phyloP scores from a whole-genome alignment of 148 eudicot genomes.

The Tetragonia tetragonoides region DNA sequence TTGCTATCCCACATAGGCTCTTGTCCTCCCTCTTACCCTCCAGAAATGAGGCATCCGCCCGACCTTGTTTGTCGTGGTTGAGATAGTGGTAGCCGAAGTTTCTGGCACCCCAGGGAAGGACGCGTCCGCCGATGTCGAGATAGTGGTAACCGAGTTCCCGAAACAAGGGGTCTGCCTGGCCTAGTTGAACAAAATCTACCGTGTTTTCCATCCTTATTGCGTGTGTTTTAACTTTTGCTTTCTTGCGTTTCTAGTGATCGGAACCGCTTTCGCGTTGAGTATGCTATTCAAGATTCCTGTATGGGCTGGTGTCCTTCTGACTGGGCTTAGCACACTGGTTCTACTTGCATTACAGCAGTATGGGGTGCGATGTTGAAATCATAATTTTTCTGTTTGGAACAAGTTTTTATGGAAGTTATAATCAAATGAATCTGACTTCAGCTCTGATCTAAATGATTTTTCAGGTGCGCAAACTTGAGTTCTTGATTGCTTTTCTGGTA shows the following conservation, averaged over 20 bases:
- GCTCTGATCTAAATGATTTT: not conserved
- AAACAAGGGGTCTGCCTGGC: no score
- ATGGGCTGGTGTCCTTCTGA: slow-evolving; percentile 92
- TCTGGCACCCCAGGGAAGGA: no score
- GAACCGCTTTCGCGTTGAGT: slow-evolving; percentile 95
- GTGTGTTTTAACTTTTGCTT: not conserved
- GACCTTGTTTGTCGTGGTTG: no score
- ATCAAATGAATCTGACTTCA: slow-evolving; percentile 12
- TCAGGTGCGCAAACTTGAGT: slow-evolving; percentile 96
- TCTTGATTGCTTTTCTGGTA: slow-evolving; percentile 78
- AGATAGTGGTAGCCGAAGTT: no score
- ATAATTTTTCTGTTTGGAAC: not conserved
- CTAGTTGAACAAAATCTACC: no score
- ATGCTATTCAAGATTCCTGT: slow-evolving; percentile 87
- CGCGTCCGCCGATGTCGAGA: no score
- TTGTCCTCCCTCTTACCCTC: no score
- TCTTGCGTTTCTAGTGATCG: slow-evolving; percentile 57
- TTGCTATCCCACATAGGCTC: no score
- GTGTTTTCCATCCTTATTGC: not conserved
- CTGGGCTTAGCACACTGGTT: slow-evolving; percentile 87
- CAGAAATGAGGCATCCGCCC: no score
- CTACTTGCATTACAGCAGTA: slow-evolving; percentile 89
- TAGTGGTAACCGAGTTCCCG: no score
- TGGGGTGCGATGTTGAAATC: slow-evolving; percentile 52
- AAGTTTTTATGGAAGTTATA: slow-evolving; percentile 1